Percentiles rank a stretch among this genome's conserved stretches.
These are phyloP conservation scores for Kickxella alabastrina DNA, from an alignment of 192 early-diverging fungal genomes.

Conservation along the genomic window DNA sequence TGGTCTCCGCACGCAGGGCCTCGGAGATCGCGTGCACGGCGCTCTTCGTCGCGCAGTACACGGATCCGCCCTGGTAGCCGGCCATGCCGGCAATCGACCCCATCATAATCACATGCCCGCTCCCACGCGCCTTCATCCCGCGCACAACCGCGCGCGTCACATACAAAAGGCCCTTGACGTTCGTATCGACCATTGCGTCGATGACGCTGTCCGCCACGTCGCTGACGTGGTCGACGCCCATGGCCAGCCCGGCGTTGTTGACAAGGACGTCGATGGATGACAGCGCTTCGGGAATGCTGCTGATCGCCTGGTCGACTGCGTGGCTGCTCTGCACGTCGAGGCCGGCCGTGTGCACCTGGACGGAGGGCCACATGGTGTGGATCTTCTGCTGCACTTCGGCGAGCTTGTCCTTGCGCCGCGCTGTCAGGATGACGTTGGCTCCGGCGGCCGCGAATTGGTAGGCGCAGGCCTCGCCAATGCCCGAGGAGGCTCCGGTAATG, in stretches of 20 bases:
- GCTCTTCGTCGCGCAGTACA: conserved; percentile 82
- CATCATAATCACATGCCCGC: conserved; percentile 84
- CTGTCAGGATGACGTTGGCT: conserved; percentile 55
- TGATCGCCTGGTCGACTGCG: conserved; percentile 51
- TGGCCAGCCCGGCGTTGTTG: conserved; percentile 84
- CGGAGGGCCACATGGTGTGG: conserved; percentile 35
- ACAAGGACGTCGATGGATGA: conserved; percentile 74
- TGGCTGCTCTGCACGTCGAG: conserved; percentile 69
- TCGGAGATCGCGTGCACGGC: conserved; percentile 80
- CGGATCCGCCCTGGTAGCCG: conserved; percentile 65
- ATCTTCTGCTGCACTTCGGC: conserved; percentile 56
- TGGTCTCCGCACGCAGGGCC: conserved; percentile 70
- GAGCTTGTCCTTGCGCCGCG: conserved; percentile 64
- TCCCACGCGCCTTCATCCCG: conserved; percentile 60
- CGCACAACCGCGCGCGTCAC: conserved; percentile 75
- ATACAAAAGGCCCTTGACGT: conserved; percentile 85
- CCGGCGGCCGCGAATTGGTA: conserved; percentile 47
- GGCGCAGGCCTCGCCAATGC: conserved; percentile 51
- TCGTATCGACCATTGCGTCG: conserved; percentile 83
- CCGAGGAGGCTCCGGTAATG: conserved; percentile 53
- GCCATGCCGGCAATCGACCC: conserved; percentile 66
- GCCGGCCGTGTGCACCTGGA: conserved; percentile 58
- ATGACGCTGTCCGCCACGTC: conserved; percentile 59
- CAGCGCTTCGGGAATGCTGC: conserved; percentile 54
- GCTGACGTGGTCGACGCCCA: conserved; percentile 69